Percentiles rank a stretch among this genome's conserved stretches.
Evolutionary conservation across 768 basidiomycete species (phyloP).

Genomic region (Xerocomellus chrysenteron): DNA sequence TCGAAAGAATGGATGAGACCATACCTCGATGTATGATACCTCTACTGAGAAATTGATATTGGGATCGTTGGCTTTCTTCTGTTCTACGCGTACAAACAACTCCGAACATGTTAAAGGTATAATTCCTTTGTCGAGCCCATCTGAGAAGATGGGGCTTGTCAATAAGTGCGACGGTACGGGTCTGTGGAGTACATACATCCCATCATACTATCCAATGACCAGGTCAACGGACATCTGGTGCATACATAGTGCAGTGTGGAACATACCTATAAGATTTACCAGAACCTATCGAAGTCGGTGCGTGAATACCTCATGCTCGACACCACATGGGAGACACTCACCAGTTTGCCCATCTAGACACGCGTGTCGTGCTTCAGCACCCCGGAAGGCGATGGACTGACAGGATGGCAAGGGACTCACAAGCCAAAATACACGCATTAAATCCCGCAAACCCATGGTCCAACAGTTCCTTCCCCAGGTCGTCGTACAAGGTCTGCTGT

Average conservation of each 20-base stretch:
- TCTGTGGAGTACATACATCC: constrained; percentile 63
- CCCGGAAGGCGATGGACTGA: background rate
- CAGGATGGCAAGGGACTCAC: constrained; percentile 54
- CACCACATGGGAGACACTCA: constrained; percentile 37
- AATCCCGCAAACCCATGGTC: constrained; percentile 96
- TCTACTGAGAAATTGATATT: constrained; percentile 87
- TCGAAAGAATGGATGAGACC: constrained; percentile 10
- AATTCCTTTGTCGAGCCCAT: constrained; percentile 95
- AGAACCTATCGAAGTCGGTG: constrained; percentile 53
- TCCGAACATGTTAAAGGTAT: constrained; percentile 95
- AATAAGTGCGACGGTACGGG: constrained; percentile 1
- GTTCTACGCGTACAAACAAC: constrained; percentile 79
- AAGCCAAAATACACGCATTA: constrained; percentile 98
- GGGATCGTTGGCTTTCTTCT: constrained; percentile 60
- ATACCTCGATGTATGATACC: constrained; percentile 95
- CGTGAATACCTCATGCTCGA: constrained; percentile 4
- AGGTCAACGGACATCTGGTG: constrained; percentile 6
- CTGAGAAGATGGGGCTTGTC: constrained; percentile 39
- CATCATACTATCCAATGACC: constrained; percentile 71
- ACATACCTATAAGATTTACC: constrained; percentile 89
- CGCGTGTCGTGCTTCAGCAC: background rate
- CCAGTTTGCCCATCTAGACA: constrained; percentile 77
- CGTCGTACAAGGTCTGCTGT: constrained; percentile 92
- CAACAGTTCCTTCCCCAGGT: constrained; percentile 89
- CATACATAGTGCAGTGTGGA: background rate